These are phyloP conservation scores for Ascochyta fabae DNA, from an alignment of 2,329 filamentous ascomycete genomes.

Conservation along the genomic window DNA sequence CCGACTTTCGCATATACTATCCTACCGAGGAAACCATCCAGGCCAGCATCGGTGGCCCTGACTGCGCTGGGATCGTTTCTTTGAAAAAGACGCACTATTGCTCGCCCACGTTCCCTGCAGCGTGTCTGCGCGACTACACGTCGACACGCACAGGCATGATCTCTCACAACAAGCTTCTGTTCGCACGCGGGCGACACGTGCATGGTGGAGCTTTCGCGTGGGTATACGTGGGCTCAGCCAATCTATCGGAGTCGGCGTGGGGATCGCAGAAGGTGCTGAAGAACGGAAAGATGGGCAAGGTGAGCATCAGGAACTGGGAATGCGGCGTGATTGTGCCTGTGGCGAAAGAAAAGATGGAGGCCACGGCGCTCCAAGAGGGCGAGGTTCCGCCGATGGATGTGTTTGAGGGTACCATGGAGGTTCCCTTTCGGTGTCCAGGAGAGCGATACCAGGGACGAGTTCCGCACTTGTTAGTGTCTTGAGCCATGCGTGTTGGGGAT, in stretches of 20 bases:
- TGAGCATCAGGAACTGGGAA: slow-evolving; percentile 88
- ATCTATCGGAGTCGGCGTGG: slow-evolving; percentile 94
- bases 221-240: slow-evolving; percentile 89
- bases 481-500: not conserved
- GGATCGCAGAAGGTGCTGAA: slow-evolving; percentile 77
- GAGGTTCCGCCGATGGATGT: slow-evolving; percentile 50
- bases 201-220: slow-evolving; percentile 62
- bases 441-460: slow-evolving; percentile 53
- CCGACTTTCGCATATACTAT: slow-evolving; percentile 42
- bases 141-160: slow-evolving; percentile 75
- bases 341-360: slow-evolving; percentile 24
- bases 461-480: not conserved
- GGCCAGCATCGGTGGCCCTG: slow-evolving; percentile 66
- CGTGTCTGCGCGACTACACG: slow-evolving; percentile 75
- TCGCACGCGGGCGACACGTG: slow-evolving; percentile 40
- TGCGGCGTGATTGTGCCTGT: slow-evolving; percentile 83
- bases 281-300: slow-evolving; percentile 69
- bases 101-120: slow-evolving; percentile 70
- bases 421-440: slow-evolving; percentile 70
- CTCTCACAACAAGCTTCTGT: slow-evolving; percentile 81
- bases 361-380: slow-evolving; percentile 11
- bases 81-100: slow-evolving; percentile 77
- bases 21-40: slow-evolving; percentile 55
- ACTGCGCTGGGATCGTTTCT: slow-evolving; percentile 80
- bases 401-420: slow-evolving; percentile 64